Conservation (phyloP, 2,329 filamentous ascomycete genomes). For the Penicillium sp. region DNA sequence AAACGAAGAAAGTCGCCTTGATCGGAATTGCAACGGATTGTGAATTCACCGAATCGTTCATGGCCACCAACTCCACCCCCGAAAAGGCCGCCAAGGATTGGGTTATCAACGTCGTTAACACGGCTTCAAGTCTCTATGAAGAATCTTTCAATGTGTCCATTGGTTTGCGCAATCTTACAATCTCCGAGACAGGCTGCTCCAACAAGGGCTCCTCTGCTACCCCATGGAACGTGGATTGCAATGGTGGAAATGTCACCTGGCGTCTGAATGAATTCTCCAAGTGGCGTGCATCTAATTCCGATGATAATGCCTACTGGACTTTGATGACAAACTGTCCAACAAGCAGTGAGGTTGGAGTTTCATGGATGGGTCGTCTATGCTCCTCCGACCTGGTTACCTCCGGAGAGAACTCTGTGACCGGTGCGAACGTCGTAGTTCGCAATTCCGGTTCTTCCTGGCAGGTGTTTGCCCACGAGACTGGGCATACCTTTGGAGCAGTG, state of each 20-base stretch:
- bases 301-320: slow-evolving; percentile 91
- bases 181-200: slow-evolving; percentile 74
- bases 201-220: slow-evolving; percentile 64
- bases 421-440: slow-evolving; percentile 84
- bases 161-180: slow-evolving; percentile 79
- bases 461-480: slow-evolving; percentile 89
- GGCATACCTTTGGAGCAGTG: slow-evolving; percentile 92
- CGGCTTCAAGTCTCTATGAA: slow-evolving; percentile 85
- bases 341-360: slow-evolving; percentile 80
- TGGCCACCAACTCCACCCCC: slow-evolving; percentile 42
- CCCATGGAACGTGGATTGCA: slow-evolving; percentile 81
- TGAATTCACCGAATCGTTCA: slow-evolving; percentile 74
- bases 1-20: slow-evolving; percentile 84
- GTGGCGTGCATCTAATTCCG: slow-evolving; percentile 77
- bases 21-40: slow-evolving; percentile 93
- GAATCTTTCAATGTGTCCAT: slow-evolving; percentile 91
- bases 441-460: slow-evolving; percentile 88
- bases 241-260: slow-evolving; percentile 60
- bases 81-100: slow-evolving; percentile 66
- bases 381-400: slow-evolving; percentile 53
- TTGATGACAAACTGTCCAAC: slow-evolving; percentile 80
- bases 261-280: slow-evolving; percentile 83
- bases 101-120: slow-evolving; percentile 80
- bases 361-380: slow-evolving; percentile 91
- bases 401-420: slow-evolving; percentile 69